Conservation (phyloP, 306 rosid species). For the Parietaria judaica region DNA sequence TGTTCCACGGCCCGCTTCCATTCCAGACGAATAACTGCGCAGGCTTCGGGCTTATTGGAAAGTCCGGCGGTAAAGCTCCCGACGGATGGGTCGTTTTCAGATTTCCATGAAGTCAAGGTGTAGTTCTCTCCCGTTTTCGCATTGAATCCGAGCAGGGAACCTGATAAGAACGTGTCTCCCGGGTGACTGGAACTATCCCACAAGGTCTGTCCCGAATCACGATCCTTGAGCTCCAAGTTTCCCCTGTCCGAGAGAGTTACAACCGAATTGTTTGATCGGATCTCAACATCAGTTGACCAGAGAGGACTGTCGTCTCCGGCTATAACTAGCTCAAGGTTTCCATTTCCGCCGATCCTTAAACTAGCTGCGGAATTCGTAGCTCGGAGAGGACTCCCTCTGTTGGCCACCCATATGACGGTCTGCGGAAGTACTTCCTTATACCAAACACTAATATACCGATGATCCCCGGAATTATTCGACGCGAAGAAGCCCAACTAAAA, state of each 20-base stretch:
- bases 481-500: too few species aligned
- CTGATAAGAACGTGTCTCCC: slow-evolving; percentile 25
- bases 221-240: slow-evolving; percentile 15
- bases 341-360: slow-evolving; percentile 19
- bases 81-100: slow-evolving; percentile 33
- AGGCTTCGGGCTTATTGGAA: slow-evolving; percentile 14
- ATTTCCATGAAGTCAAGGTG: slow-evolving; percentile 28
- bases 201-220: background rate
- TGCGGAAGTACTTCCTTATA: slow-evolving; percentile 9
- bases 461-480: slow-evolving; percentile 29
- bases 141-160: slow-evolving; percentile 17
- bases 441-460: slow-evolving; percentile 40
- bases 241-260: slow-evolving; percentile 26
- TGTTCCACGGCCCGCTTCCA: slow-evolving; percentile 51
- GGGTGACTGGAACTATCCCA: slow-evolving; percentile 45
- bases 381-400: slow-evolving; percentile 27
- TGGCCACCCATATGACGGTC: slow-evolving; percentile 39
- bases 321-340: slow-evolving; percentile 25
- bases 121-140: slow-evolving; percentile 20
- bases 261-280: slow-evolving; percentile 11
- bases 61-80: slow-evolving; percentile 23
- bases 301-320: slow-evolving; percentile 15
- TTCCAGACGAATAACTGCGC: slow-evolving; percentile 34
- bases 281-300: slow-evolving; percentile 30
- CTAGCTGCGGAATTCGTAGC: slow-evolving; percentile 8